phyloP scores from a whole-genome alignment of 192 early-diverging fungal genomes.

The Coemansia furcata region DNA sequence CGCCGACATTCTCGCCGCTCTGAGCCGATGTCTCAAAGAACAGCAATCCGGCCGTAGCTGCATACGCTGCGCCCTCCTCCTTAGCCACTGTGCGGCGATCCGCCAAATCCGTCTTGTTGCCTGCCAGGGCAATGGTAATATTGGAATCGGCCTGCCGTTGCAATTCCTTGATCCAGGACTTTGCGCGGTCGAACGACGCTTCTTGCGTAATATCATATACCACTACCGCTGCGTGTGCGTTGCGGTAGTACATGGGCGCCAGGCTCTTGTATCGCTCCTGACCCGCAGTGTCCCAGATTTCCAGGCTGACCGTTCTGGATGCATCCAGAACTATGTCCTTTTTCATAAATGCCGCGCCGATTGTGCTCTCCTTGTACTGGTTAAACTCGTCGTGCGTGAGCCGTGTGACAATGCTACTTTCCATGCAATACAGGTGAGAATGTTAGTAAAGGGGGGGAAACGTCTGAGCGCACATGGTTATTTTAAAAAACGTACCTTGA shows the following conservation, averaged over 20 bases:
- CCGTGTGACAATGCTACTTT: slow-evolving; percentile 82
- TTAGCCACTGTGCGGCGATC: slow-evolving; percentile 66
- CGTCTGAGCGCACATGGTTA: neutral
- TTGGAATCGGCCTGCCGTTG: slow-evolving; percentile 88
- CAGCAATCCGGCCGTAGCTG: slow-evolving; percentile 71
- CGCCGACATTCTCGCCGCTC: slow-evolving; percentile 73
- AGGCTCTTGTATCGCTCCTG: slow-evolving; percentile 98
- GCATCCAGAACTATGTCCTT: slow-evolving; percentile 88
- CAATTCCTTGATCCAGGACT: slow-evolving; percentile 95
- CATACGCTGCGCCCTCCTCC: slow-evolving; percentile 77
- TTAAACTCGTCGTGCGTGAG: slow-evolving; percentile 92
- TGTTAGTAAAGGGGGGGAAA: neutral
- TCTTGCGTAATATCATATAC: slow-evolving; percentile 92
- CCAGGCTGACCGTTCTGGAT: slow-evolving; percentile 69
- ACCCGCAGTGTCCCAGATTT: slow-evolving; percentile 91
- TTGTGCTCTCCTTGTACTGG: slow-evolving; percentile 97
- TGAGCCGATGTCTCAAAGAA: slow-evolving; percentile 92
- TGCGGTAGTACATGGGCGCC: slow-evolving; percentile 96
- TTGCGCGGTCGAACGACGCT: slow-evolving; percentile 86
- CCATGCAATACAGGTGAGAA: neutral
- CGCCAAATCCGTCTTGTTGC: slow-evolving; percentile 93
- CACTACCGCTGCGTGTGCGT: slow-evolving; percentile 94
- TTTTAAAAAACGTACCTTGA: slow-evolving; percentile 61
- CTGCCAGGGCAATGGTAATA: slow-evolving; percentile 92
- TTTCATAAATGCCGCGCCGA: slow-evolving; percentile 87